Evolutionary conservation across 225 moss, liverwort and hornwort species (phyloP).

Genomic region (Sphagnum contortum): DNA sequence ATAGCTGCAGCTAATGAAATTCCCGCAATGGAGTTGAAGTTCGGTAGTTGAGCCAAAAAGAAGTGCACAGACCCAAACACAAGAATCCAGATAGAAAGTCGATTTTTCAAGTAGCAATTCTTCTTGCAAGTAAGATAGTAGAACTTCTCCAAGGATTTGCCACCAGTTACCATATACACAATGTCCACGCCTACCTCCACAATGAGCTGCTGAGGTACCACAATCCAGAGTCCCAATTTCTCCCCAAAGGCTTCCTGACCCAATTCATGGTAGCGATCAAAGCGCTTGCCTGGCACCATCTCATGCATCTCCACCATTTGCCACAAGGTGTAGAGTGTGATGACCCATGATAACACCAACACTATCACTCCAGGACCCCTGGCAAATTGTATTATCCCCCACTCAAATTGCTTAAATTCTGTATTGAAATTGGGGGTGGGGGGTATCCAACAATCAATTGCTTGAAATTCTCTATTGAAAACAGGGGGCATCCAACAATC

Average conservation of each 20-base stretch:
- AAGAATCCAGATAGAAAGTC: constrained; percentile 8
- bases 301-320: constrained; percentile 2
- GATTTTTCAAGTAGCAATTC: not conserved
- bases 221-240: constrained; percentile 14
- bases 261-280: constrained; percentile 25
- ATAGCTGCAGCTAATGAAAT: constrained; percentile 22
- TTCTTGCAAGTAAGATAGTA: constrained; percentile 13
- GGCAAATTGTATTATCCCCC: no score
- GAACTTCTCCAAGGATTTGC: constrained; percentile 11
- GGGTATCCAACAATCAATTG: no score
- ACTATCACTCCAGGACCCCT: no score
- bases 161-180: constrained; percentile 35
- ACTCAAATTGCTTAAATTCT: no score
- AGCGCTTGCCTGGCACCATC: constrained; percentile 16
- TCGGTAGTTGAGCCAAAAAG: constrained; percentile 22
- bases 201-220: constrained; percentile 21
- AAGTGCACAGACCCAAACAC: constrained; percentile 25
- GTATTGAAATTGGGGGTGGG: no score
- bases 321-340: no score
- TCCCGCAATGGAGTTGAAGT: constrained; percentile 21
- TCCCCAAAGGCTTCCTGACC: constrained; percentile 25
- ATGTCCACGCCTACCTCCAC: constrained; percentile 19
- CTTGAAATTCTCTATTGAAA: no score
- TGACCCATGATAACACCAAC: no score
- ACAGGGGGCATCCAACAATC: no score